These are phyloP conservation scores for Oryza rufipogon DNA, from an alignment of 176 grass and related monocot species.

Conservation along the genomic window DNA sequence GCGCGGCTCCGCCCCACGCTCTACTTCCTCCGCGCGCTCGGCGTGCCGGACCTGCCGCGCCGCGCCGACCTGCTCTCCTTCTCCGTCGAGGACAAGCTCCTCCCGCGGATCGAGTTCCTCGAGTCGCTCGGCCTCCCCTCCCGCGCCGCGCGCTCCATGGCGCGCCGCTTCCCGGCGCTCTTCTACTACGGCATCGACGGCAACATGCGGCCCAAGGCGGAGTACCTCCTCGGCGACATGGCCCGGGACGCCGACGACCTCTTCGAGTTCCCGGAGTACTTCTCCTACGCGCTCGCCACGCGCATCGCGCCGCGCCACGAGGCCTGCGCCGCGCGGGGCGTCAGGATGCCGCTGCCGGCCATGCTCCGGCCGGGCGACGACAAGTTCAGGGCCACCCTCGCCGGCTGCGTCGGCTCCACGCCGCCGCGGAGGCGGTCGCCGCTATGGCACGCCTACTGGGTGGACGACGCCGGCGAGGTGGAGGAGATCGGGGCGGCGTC, in stretches of 20 bases:
- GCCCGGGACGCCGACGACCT: constrained; percentile 59
- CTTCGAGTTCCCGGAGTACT: constrained; percentile 80
- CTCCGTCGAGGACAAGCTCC: constrained; percentile 87
- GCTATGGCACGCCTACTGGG: constrained; percentile 63
- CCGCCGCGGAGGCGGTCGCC: constrained; percentile 62
- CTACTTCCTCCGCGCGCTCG: constrained; percentile 88
- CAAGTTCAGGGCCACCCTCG: constrained; percentile 62
- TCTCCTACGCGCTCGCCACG: constrained; percentile 73
- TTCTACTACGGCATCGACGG: constrained; percentile 78
- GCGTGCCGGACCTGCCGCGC: constrained; percentile 56
- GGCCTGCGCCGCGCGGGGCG: constrained; percentile 55
- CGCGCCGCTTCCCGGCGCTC: constrained; percentile 71
- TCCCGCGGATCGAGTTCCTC: constrained; percentile 85
- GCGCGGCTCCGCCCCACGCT: constrained; percentile 66
- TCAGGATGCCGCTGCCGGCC: constrained; percentile 64
- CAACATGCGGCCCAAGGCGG: constrained; percentile 84
- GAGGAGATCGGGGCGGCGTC: constrained; percentile 1
- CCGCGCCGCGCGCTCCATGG: constrained; percentile 66
- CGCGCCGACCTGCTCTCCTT: constrained; percentile 79
- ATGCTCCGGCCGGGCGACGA: constrained; percentile 70
- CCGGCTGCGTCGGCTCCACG: constrained; percentile 59
- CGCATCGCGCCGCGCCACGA: constrained; percentile 68
- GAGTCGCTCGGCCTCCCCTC: constrained; percentile 59
- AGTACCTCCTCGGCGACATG: constrained; percentile 66
- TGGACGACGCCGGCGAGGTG: constrained; percentile 30